A percentile compares a stretch with the other conserved stretches of the same genome.
Evolutionary conservation across 805 yeast genomes (phyloP).

Genomic region (Cephaloascus fragrans): DNA sequence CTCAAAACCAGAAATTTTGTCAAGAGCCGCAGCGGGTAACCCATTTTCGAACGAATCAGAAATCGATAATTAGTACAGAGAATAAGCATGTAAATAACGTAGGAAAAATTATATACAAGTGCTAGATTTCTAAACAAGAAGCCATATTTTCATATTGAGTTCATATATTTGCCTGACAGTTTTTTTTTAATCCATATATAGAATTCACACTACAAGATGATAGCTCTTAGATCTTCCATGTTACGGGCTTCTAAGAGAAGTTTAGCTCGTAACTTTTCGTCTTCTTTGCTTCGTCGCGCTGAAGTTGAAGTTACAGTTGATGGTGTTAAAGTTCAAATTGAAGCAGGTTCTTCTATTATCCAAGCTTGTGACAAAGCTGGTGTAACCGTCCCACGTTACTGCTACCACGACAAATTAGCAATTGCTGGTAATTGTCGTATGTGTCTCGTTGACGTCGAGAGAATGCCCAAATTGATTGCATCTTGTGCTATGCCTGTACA

Average conservation of each 20-base stretch:
- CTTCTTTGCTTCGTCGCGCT: conserved; percentile 24
- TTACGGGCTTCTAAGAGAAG: neutral
- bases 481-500: conserved; percentile 91
- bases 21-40: neutral
- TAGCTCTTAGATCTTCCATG: neutral
- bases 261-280: conserved; percentile 17
- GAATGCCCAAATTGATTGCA: conserved; percentile 83
- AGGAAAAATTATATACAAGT: neutral
- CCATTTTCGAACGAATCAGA: neutral
- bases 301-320: conserved; percentile 56
- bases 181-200: too few relatives aligned
- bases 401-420: conserved; percentile 85
- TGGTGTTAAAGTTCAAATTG: conserved; percentile 67
- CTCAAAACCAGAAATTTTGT: neutral
- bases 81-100: neutral
- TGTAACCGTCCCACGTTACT: conserved; percentile 78
- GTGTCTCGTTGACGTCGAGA: conserved; percentile 86
- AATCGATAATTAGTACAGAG: neutral
- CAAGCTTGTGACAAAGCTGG: conserved; percentile 93
- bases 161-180: too few relatives aligned
- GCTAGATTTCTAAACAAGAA: neutral
- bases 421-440: conserved; percentile 90
- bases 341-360: conserved; percentile 79
- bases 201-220: neutral
- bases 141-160: neutral